Percentiles rank a stretch among this genome's conserved stretches.
Evolutionary conservation across 176 grass and related monocot genomes (phyloP).

Genomic region (Eleusine coracana): DNA sequence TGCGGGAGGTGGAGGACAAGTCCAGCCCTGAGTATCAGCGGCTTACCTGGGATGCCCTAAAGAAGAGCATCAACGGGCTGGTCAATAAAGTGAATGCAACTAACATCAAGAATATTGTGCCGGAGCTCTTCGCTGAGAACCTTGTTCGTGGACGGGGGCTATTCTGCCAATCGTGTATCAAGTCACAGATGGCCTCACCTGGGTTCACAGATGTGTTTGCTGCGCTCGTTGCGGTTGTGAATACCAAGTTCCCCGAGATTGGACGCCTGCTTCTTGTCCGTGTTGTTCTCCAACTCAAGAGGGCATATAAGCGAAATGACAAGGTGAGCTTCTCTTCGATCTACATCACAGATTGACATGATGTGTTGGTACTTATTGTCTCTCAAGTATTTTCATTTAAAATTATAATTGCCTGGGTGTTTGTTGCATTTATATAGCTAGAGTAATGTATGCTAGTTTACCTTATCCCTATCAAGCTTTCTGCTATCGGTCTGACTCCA

Average conservation of each 20-base stretch:
- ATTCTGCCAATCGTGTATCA: constrained; percentile 92
- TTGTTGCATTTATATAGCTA: background rate
- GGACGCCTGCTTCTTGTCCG: constrained; percentile 69
- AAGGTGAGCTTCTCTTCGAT: constrained; percentile 56
- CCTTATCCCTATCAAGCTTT: background rate
- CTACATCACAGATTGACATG: background rate
- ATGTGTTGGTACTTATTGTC: background rate
- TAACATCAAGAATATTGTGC: constrained; percentile 96
- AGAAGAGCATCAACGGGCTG: constrained; percentile 91
- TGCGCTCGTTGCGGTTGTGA: constrained; percentile 77
- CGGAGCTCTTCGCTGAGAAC: constrained; percentile 83
- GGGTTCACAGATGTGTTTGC: constrained; percentile 92
- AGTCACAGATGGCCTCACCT: constrained; percentile 92
- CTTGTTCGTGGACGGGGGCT: constrained; percentile 83
- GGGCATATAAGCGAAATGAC: constrained; percentile 91
- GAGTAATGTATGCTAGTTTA: background rate
- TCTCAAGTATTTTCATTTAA: background rate
- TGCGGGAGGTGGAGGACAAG: constrained; percentile 94
- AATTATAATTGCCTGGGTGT: background rate
- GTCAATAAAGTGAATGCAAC: constrained; percentile 94
- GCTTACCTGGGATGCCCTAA: constrained; percentile 94
- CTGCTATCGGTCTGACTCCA: background rate
- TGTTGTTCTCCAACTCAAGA: constrained; percentile 91
- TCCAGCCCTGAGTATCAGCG: constrained; percentile 78
- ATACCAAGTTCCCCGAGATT: constrained; percentile 88